phyloP scores from a whole-genome alignment of 495 filamentous ascomycete species.

The Amphirosellinia nigrospora region DNA sequence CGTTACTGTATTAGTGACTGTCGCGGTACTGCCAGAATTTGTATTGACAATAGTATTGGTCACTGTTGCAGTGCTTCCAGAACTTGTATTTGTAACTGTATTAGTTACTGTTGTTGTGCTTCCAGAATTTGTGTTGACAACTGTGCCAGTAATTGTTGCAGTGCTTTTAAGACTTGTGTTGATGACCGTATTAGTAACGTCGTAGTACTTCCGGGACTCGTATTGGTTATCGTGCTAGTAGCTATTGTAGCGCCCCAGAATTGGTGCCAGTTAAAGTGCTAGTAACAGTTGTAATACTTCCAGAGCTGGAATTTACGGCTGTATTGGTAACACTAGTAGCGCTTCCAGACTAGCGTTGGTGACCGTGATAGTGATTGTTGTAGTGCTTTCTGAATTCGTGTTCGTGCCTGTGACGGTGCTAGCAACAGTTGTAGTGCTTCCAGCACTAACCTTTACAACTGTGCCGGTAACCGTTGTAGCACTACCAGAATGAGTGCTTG shows the following conservation, averaged over 20 bases:
- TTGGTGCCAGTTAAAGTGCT: not conserved
- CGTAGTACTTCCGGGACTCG: slow-evolving; percentile 10
- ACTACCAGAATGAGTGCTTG: not conserved
- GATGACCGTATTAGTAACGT: slow-evolving; percentile 24
- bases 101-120: not conserved
- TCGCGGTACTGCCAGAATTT: slow-evolving; percentile 14
- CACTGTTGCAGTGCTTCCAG: not conserved
- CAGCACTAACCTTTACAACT: not conserved
- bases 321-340: slow-evolving; percentile 23
- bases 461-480: slow-evolving; percentile 18
- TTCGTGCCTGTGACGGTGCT: slow-evolving; percentile 11
- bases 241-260: not conserved
- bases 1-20: slow-evolving; percentile 15
- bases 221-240: slow-evolving; percentile 8
- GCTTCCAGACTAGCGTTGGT: slow-evolving; percentile 19
- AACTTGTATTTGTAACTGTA: slow-evolving; percentile 23
- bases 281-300: slow-evolving; percentile 23
- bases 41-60: slow-evolving; percentile 27
- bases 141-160: slow-evolving; percentile 21
- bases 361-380: slow-evolving; percentile 16
- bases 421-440: slow-evolving; percentile 25
- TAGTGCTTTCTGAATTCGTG: not conserved
- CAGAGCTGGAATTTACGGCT: slow-evolving; percentile 15
- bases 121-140: not conserved
- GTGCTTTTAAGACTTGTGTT: slow-evolving; percentile 13